phyloP scores from a whole-genome alignment of 1,139 yeast genomes.

The Yamadazyma diddensiae region DNA sequence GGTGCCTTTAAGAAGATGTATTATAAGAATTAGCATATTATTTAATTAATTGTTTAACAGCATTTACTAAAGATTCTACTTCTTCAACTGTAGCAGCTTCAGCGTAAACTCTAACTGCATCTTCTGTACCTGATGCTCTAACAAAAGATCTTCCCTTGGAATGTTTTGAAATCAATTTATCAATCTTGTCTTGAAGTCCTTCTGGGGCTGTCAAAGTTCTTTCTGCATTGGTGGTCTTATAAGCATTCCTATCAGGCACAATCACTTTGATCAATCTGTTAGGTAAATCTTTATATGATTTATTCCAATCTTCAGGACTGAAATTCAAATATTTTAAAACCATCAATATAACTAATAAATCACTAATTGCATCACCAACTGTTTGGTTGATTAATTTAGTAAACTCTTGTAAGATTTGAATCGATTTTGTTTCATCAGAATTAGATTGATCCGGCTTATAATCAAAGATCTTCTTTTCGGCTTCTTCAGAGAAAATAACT shows the following conservation, averaged over 20 bases:
- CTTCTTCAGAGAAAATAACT: slow-evolving; percentile 70
- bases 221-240: slow-evolving; percentile 89
- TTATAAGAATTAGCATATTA: slow-evolving; percentile 7
- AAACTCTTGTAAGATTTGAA: slow-evolving; percentile 52
- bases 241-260: slow-evolving; percentile 76
- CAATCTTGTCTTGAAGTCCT: slow-evolving; percentile 76
- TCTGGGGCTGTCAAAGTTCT: slow-evolving; percentile 71
- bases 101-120: slow-evolving; percentile 93
- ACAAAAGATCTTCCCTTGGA: slow-evolving; percentile 82
- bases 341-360: slow-evolving; percentile 71
- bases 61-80: slow-evolving; percentile 30
- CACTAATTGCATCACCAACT: slow-evolving; percentile 96
- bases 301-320: slow-evolving; percentile 71
- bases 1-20: slow-evolving; percentile 67
- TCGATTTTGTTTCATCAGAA: slow-evolving; percentile 36
- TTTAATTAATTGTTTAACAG: slow-evolving; percentile 33
- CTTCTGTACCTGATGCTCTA: slow-evolving; percentile 97
- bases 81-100: slow-evolving; percentile 61
- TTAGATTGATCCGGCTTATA: slow-evolving; percentile 17
- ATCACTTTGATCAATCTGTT: slow-evolving; percentile 76
- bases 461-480: slow-evolving; percentile 32
- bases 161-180: slow-evolving; percentile 56
- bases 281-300: slow-evolving; percentile 79
- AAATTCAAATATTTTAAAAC: slow-evolving; percentile 56
- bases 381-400: slow-evolving; percentile 85